Percentiles rank a stretch among this genome's conserved stretches.
These are phyloP conservation scores for Mycena capillaripes DNA, from an alignment of 768 basidiomycete species.

Conservation along the genomic window DNA sequence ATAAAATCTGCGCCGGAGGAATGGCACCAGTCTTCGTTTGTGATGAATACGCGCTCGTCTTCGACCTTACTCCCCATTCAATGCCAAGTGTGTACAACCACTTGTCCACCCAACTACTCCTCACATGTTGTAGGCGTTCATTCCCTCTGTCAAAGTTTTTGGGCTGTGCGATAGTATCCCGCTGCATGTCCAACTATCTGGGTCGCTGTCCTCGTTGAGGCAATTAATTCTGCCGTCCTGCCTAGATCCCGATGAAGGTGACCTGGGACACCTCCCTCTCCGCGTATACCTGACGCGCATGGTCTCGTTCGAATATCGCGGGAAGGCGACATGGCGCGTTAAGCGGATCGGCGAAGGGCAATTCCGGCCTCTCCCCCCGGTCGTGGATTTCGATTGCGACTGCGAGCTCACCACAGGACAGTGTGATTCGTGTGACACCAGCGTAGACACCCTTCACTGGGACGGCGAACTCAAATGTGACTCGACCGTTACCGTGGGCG, in stretches of 20 bases:
- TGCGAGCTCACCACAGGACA: neutral
- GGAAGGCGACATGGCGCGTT: slow-evolving; percentile 13
- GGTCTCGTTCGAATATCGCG: neutral
- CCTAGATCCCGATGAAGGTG: neutral
- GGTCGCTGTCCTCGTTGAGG: slow-evolving; percentile 6
- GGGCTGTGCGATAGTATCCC: slow-evolving; percentile 21
- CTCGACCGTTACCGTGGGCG: neutral
- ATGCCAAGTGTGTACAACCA: slow-evolving; percentile 5
- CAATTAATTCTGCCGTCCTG: neutral
- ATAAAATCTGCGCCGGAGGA: slow-evolving; percentile 11
- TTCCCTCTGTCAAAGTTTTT: slow-evolving; percentile 22
- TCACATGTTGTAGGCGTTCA: slow-evolving; percentile 14
- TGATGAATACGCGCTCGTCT: neutral
- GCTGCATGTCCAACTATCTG: slow-evolving; percentile 10
- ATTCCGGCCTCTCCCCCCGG: slow-evolving; percentile 9
- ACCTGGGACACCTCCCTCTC: neutral
- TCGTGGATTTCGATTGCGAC: slow-evolving; percentile 10
- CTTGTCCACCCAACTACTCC: neutral
- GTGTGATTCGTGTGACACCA: neutral
- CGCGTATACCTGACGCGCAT: slow-evolving; percentile 19
- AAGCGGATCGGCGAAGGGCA: slow-evolving; percentile 19
- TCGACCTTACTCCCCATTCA: neutral
- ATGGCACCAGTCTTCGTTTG: slow-evolving; percentile 19
- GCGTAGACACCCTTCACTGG: slow-evolving; percentile 12
- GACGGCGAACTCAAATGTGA: slow-evolving; percentile 21